Evolutionary conservation across 805 yeast species (phyloP).

Genomic region (Zygosaccharomyces siamensis): DNA sequence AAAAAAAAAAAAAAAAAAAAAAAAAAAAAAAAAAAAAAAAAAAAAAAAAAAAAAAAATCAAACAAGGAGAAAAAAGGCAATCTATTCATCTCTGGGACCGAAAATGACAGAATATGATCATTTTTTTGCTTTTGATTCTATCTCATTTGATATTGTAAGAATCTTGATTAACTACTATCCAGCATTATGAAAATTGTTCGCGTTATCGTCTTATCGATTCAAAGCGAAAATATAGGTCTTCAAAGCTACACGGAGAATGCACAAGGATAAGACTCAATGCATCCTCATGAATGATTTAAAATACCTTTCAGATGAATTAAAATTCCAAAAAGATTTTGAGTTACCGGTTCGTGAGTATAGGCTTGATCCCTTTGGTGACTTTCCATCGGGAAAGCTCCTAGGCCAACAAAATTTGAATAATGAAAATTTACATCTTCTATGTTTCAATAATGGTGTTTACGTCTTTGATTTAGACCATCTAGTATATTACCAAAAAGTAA

Average conservation of each 20-base stretch:
- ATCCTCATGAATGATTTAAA: background rate
- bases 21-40: too few species aligned
- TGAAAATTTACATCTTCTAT: slow-evolving; percentile 3
- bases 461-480: background rate
- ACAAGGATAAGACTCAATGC: background rate
- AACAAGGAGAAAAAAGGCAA: too few species aligned
- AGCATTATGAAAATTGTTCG: background rate
- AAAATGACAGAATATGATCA: too few species aligned
- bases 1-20: too few species aligned
- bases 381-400: slow-evolving; percentile 1
- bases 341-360: background rate
- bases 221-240: background rate
- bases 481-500: background rate
- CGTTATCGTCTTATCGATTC: background rate
- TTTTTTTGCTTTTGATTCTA: too few species aligned
- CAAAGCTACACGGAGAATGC: background rate
- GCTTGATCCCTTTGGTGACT: background rate
- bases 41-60: too few species aligned
- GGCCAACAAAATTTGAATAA: slow-evolving; percentile 4
- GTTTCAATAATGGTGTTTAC: slow-evolving; percentile 6
- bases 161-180: background rate
- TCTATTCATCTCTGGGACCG: too few species aligned
- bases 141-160: too few species aligned
- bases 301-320: slow-evolving; percentile 1
- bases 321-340: background rate